Base-by-base conservation (phyloP, 257 asterid genomes). In the Asclepias syriaca region DNA sequence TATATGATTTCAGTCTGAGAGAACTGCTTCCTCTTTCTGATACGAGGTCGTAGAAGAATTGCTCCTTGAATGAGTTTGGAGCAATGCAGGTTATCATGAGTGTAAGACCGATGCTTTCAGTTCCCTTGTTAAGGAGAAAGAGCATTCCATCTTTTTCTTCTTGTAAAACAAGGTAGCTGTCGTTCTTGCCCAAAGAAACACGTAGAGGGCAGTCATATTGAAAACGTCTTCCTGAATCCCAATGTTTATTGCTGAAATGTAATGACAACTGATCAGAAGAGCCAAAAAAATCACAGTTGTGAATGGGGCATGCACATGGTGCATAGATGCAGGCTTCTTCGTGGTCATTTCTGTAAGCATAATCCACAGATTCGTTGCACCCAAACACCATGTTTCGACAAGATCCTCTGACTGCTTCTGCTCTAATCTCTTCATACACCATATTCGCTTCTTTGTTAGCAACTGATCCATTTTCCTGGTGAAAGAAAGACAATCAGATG, bases 1-100 rank as follows among this genome's bases (percentile, higher is more conserved):
- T 83, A 71, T 79, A 85, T 5, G 98, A 88, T 84, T 88, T 92
- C 84, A 94, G 72, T 73, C 97, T 87, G 45, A 94, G 86, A 50
- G 97, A 95, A 79, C 93, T 88, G 74, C 86, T 87, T 60, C 99
- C 97, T 79, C 89, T 84, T 78, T 91, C 98, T 11, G 99, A 83
- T 14, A 79, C 87, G 22, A 90, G 78, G 71, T 92, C 93, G 48
- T 95, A 95, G 68, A 83, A 82, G 78, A 80, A 88, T 66, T 83
- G 90, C 66, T 82, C 95, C 80, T 80, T 83, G 9, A 85, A 84
- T 22, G 88, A 83, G 72, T 89, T 82, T 0, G 98, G 97, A 71
- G 90, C 75, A n/a, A 92, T 78, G 83, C 97, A 91, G n/a, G 96
- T 92, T 71, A 95, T 74, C 90, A 83, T 79, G 46, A 92, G 79